Conservation (phyloP, 2,329 filamentous ascomycete species). For the Coniochaeta ligniaria region DNA sequence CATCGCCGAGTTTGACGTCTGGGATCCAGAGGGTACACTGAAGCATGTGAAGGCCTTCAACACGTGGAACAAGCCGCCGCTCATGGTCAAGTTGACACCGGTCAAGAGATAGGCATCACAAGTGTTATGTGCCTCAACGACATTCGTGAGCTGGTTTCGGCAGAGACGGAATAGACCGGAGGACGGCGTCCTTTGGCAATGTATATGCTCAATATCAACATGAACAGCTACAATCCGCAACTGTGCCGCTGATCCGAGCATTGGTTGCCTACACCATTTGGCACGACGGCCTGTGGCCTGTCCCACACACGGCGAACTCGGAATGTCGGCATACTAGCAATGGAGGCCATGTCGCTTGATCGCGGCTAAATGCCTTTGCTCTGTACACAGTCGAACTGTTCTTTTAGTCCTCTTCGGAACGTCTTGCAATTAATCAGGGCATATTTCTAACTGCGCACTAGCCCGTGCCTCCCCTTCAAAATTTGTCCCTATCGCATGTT, state of each 20-base stretch:
- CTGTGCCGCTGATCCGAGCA: background rate
- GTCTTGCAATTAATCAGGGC: background rate
- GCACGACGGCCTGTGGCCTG: background rate
- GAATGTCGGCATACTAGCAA: background rate
- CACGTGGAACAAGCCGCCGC: constrained; percentile 19
- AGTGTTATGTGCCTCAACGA: background rate
- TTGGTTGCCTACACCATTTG: background rate
- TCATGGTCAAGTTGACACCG: constrained; percentile 17
- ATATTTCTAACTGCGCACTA: background rate
- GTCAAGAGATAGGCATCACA: constrained; percentile 7
- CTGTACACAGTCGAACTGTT: background rate
- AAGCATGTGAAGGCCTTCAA: constrained; percentile 16
- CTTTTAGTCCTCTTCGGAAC: background rate
- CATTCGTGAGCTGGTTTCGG: background rate
- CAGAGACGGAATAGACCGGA: background rate
- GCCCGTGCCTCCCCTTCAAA: background rate
- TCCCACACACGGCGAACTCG: background rate
- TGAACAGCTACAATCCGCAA: background rate
- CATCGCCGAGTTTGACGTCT: constrained; percentile 13
- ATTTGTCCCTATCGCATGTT: background rate
- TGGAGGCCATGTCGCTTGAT: background rate
- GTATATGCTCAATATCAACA: background rate
- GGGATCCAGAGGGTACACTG: constrained; percentile 18
- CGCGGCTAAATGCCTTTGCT: background rate
- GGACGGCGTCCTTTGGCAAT: background rate